Base-by-base conservation (phyloP, 2,329 filamentous ascomycete species). In the Paracamarosporium sp. region DNA sequence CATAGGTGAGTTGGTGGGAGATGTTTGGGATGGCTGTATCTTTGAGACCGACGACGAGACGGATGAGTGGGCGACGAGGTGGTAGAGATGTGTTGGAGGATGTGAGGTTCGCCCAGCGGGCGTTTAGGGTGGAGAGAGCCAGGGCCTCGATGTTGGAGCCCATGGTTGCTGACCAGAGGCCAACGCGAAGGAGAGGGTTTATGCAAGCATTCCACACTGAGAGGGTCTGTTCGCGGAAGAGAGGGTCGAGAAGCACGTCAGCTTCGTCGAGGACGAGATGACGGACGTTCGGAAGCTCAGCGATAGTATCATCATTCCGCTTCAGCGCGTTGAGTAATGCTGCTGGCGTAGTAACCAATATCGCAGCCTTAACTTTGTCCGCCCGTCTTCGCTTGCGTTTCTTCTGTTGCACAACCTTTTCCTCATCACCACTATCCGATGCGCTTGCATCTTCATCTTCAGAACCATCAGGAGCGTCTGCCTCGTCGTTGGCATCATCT, bases 101-200 rank as follows among this genome's bases (percentile, higher is more conserved):
- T 4, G 62, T 56, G 11, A 75, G 58, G 9, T 61, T 43, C 7
- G 44, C 20, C 73, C 64, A 69, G 83, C 77, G 35, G 60, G 72
- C 40, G 77, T 72, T 50, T 76, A 83, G 33, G 13, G 88, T 89
- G n/a, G 86, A 85, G 6, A 85, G 85, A 45, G 92, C 86, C 7
- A 97, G 81, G 20, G 88, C 83, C 79, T 99, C 95, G 40, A 98
- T 91, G 66, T 90, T 95, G 15, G 94, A 97, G 3, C 91, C 92
- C 89, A 99, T 97, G 0, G 95, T 99, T 13, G 95, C 95, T 13
- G 95, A 98, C 93, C 94, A 99, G 59, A 96, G 88, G 9, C 90
- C 92, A 3, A 92, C 83, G 24, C 88, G 86, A 8, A 98, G 81
- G n/a, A 83, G 78, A 3, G 86, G 82, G 64, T 89, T 88, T 2